Conservation (phyloP, 2,329 filamentous ascomycete species). For the Ceratocystis smalleyi region DNA sequence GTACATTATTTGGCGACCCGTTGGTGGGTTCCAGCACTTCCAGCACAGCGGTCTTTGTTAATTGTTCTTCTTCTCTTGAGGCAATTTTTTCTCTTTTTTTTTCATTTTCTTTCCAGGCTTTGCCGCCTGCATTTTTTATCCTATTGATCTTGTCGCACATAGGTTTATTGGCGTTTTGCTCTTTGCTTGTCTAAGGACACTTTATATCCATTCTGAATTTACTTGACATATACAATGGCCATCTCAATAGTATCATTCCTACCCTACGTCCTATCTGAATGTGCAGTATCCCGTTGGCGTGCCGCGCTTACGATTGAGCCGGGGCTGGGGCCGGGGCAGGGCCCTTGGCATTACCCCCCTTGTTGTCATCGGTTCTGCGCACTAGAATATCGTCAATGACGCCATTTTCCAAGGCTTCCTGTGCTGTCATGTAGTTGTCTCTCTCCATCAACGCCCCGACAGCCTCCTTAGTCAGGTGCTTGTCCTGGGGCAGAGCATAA, state of each 20-base stretch:
- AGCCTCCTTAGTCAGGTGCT: conserved; percentile 55
- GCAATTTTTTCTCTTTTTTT: neutral
- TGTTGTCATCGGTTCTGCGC: conserved; percentile 6
- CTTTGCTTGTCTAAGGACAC: neutral
- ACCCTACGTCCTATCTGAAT: too few species aligned
- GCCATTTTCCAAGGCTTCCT: conserved; percentile 77
- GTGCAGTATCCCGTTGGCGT: neutral
- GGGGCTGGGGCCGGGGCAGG: neutral
- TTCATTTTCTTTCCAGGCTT: too few species aligned
- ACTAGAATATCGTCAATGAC: conserved; percentile 77
- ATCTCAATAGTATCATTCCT: neutral
- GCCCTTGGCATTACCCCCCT: neutral
- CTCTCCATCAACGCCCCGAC: conserved; percentile 94
- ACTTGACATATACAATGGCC: neutral
- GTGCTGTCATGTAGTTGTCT: conserved; percentile 81
- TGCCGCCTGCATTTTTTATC: neutral
- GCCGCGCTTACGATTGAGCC: neutral
- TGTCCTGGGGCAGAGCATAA: conserved; percentile 55
- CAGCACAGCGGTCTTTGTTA: neutral
- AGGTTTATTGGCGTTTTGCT: neutral
- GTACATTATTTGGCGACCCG: neutral
- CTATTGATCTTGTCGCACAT: neutral
- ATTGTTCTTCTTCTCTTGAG: neutral
- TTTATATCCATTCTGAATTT: conserved; percentile 3
- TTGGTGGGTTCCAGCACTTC: neutral